Base-by-base conservation (phyloP, 2,329 filamentous ascomycete species). In the Zymoseptoria passerinii region DNA sequence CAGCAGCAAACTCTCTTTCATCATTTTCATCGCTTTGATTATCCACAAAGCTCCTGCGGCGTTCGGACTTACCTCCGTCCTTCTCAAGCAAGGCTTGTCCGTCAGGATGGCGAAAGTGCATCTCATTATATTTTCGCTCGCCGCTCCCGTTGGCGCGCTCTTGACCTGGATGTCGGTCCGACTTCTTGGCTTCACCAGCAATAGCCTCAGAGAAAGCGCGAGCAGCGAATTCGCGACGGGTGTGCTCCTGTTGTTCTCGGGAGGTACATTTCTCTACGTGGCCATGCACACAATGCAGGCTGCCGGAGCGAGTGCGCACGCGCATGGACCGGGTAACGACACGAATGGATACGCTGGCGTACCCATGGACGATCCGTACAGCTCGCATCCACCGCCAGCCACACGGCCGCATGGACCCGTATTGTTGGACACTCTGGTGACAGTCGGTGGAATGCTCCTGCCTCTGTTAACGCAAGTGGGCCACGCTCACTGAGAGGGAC, bases 211-310 rank as follows among this genome's bases (percentile, higher is more conserved):
- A 55, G 83, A 86, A 54, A 81, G 84, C 29, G 58, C 63, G 52
- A 79, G 80, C 19, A 84, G 89, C 58, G 83, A 86, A 67, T 96
- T 90, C 85, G 92, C 89, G 78, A 97, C 92, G 0, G 94, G 94
- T 23, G 90, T 96, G 80, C 77, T 97, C 50, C 77, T 99, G 8
- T 78, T 97, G n/a, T 99, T 99, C 71, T 96, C 90, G 0, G 94
- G 88, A 0, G 94, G 94, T 16, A 99, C 94, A 0, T 99, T 99
- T 71, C 75, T 99, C 87, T 96, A 97, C 70, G 94, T 99, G 50
- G 94, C 94, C 0, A 96, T 97, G 92, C 94, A 99, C 71, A 91
- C 92, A 0, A 96, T 97, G 90, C 89, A 95, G 71, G 92, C 96
- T 68, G 83, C 86, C 20, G 65, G 64, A 19, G 66, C 70, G 7